These are phyloP conservation scores for Adansonia rubrostipa DNA, from an alignment of 441 rosid species.

Conservation along the genomic window DNA sequence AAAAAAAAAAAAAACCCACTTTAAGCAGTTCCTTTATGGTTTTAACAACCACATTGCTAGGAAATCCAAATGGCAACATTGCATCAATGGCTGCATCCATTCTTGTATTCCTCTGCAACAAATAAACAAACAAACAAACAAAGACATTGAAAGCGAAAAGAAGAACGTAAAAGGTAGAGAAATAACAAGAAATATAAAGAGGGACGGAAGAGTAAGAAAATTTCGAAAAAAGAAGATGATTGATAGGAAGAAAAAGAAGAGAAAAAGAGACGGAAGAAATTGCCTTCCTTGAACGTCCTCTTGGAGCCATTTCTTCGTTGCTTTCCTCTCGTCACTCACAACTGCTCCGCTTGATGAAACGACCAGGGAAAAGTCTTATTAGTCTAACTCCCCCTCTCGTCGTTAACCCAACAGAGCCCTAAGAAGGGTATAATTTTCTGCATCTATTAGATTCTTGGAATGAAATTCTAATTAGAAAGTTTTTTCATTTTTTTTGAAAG, in stretches of 20 bases:
- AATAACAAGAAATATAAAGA: background rate
- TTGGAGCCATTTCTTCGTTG: conserved; percentile 24
- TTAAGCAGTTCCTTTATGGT: conserved; percentile 42
- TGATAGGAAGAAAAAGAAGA: background rate
- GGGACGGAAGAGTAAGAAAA: background rate
- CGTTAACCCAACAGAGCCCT: too few species aligned
- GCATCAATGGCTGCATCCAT: conserved; percentile 58
- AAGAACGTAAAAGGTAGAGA: background rate
- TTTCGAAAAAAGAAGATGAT: background rate
- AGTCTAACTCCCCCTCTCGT: conserved; percentile 56
- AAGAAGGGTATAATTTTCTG: too few species aligned
- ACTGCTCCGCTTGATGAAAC: background rate
- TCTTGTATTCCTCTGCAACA: conserved; percentile 35
- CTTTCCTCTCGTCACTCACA: background rate
- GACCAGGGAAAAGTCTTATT: background rate
- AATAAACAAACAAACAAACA: background rate
- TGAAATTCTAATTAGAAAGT: too few species aligned
- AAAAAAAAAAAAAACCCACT: conserved; percentile 30
- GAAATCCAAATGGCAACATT: conserved; percentile 44
- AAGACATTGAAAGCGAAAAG: background rate
- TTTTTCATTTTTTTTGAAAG: too few species aligned
- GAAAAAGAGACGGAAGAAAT: background rate
- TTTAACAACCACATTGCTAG: conserved; percentile 19
- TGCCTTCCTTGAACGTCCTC: conserved; percentile 29
- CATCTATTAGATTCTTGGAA: too few species aligned